A percentile compares a stretch with the other conserved stretches of the same genome.
phyloP scores from a whole-genome alignment of 176 grass and related monocot genomes.

The Oryza coarctata region DNA sequence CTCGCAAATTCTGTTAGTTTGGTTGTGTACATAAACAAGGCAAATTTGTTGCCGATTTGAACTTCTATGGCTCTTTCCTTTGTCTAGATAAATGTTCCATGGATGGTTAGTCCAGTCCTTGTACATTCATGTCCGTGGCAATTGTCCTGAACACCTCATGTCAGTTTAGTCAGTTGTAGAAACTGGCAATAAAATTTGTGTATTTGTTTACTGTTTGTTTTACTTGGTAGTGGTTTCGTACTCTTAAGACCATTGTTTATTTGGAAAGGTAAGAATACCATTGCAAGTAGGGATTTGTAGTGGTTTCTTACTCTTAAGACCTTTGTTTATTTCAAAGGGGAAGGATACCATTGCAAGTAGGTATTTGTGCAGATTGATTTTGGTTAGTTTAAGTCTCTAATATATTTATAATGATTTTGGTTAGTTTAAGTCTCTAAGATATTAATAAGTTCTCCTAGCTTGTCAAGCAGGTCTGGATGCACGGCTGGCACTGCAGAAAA shows the following conservation, averaged over 20 bases:
- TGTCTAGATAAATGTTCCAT: constrained; percentile 41
- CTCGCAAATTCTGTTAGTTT: constrained; percentile 21
- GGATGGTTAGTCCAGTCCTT: constrained; percentile 23
- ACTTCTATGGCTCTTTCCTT: constrained; percentile 28
- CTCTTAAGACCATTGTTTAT: not conserved
- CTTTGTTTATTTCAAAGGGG: too few species aligned
- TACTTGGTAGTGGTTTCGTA: constrained; percentile 13
- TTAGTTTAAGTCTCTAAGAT: too few species aligned
- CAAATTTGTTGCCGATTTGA: constrained; percentile 19
- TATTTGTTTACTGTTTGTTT: constrained; percentile 14
- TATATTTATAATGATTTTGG: too few species aligned
- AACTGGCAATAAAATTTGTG: constrained; percentile 36
- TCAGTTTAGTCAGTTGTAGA: constrained; percentile 15
- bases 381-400: too few species aligned
- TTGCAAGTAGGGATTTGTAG: too few species aligned
- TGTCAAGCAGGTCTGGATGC: too few species aligned
- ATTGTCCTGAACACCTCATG: constrained; percentile 20
- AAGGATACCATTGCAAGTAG: too few species aligned
- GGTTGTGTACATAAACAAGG: constrained; percentile 54
- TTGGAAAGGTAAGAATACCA: too few species aligned
- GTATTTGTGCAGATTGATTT: too few species aligned
- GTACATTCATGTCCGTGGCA: constrained; percentile 25
- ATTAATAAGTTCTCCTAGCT: too few species aligned
- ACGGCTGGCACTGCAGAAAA: too few species aligned
- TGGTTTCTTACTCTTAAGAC: not conserved